Conservation (phyloP, 768 basidiomycete genomes). For the Mycena indigotica region DNA sequence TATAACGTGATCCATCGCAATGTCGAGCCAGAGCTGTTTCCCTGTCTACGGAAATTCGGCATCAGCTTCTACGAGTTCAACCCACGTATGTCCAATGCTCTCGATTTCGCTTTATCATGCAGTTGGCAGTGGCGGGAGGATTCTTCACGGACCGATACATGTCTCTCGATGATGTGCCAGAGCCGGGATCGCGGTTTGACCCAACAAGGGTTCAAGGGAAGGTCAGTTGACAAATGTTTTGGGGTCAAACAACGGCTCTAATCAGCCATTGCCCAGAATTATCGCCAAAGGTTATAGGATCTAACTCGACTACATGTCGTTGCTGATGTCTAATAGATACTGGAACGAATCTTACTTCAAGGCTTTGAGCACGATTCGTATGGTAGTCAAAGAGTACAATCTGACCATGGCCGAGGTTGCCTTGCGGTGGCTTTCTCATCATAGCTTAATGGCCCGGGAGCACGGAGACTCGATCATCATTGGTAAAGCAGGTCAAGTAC, state of each 20-base stretch:
- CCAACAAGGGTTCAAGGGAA: conserved; percentile 46
- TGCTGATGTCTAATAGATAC: conserved; percentile 38
- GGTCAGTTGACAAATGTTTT: conserved; percentile 29
- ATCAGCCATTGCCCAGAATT: conserved; percentile 31
- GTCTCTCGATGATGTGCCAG: conserved; percentile 41
- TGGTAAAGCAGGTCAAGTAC: conserved; percentile 31
- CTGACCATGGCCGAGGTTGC: conserved; percentile 57
- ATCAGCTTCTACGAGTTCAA: conserved; percentile 60
- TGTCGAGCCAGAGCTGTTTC: conserved; percentile 50
- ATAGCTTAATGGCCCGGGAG: conserved; percentile 51
- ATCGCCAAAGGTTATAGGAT: conserved; percentile 41
- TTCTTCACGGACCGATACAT: conserved; percentile 59
- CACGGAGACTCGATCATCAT: conserved; percentile 57
- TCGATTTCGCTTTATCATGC: background rate
- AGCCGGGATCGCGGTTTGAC: conserved; percentile 62
- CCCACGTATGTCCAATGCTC: conserved; percentile 40
- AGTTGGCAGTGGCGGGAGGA: conserved; percentile 55
- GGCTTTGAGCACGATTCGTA: conserved; percentile 46
- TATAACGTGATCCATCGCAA: conserved; percentile 44
- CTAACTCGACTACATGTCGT: conserved; percentile 20
- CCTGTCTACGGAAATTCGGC: conserved; percentile 59
- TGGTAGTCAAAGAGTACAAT: conserved; percentile 46
- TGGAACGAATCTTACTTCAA: conserved; percentile 59
- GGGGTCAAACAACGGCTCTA: background rate
- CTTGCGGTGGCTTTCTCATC: conserved; percentile 64